Base-by-base conservation (phyloP, 1,139 yeast species). In the Yamadazyma oceani region DNA sequence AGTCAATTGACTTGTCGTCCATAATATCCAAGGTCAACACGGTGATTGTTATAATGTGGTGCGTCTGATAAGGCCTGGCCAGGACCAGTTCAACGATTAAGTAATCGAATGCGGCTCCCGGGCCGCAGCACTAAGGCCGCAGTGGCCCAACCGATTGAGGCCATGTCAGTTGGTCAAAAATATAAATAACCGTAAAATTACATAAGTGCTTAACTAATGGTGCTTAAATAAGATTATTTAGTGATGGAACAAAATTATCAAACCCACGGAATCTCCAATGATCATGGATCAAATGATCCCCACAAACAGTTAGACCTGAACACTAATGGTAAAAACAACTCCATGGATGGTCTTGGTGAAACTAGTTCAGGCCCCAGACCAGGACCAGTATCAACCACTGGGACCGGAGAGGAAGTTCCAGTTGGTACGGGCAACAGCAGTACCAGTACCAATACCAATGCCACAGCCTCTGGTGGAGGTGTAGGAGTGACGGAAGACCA, bases 1-100 rank as follows among this genome's bases (percentile, higher is more conserved):
- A 38, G 5, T 43, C 49, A 2, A 34, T 10, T 3, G 42, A 34
- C 13, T 28, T 30, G 16, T 38, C 44, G 9, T 33, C 37, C 40
- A 38, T 38, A 9, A 9, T 19, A 19, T 8, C 21, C n/a, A n/a
- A n/a, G n/a, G n/a, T n/a, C n/a, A n/a, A n/a, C n/a, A n/a, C n/a
- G n/a, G n/a, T n/a, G n/a, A n/a, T n/a, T 24, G 13, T 24, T 24
- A 13, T 24, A n/a, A 24, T 24, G 12, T 19, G 8, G 8, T 19
- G 21, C 21, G 21, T 19, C 21, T 19, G 21, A 19, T 19, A 19
- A 19, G 21, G 8, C n/a, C n/a, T n/a, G n/a, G n/a, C n/a, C n/a
- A n/a, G n/a, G n/a, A n/a, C n/a, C n/a, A n/a, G n/a, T n/a, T n/a
- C n/a, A n/a, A n/a, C n/a, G n/a, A n/a, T n/a, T n/a, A n/a, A n/a